Evolutionary conservation across 305 asterid genomes (phyloP), one percentile per base, ranked within the genome.

Genomic region (Fraxinus angustifolia): DNA sequence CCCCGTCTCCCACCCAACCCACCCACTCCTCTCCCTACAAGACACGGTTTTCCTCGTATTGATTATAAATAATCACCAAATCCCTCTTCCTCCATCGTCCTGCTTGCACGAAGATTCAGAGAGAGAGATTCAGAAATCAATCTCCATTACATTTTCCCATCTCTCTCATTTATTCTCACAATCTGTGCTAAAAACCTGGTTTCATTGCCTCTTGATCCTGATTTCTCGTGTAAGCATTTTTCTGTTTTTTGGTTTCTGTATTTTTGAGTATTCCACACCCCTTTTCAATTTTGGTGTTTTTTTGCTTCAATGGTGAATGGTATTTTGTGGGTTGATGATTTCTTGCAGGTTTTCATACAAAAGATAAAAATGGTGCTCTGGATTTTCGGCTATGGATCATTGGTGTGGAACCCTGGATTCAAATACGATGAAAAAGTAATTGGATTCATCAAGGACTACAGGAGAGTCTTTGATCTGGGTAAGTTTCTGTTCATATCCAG

Each of bases 371-470:
- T 96, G 99, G 98, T 91, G 56, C 90, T 96, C 86, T 96, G 99
- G 98, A 84, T 96, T 60, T 96, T 96, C 48, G 99, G 98, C 2
- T 96, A 96, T 83, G 99, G 98, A 4, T 96, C 99, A 36, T 85
- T 96, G 92, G 97, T 93, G 79, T 96, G 99, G 98, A 96, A 96
- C 87, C 97, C 98, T 3, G 99, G 98, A 30, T 96, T 96, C 73
- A 93, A 91, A 75, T 91, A 86, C 75, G 97, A 96, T 83, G 97
- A 92, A 74, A 94, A 92, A 85, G 83, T 91, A 70, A 81, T 96
- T 45, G 99, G 99, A 74, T 92, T 85, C 84, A 91, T 96, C 75
- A 94, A 91, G 93, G 93, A 88, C 78, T 96, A 96, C 87, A 83
- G 88, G 77, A 94, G 99, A 36, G 97, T 92, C 45, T 96, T 96